Evolutionary conservation across 1,284 basidiomycete species (phyloP).

Genomic region (Cutaneotrichosporon cavernicola): DNA sequence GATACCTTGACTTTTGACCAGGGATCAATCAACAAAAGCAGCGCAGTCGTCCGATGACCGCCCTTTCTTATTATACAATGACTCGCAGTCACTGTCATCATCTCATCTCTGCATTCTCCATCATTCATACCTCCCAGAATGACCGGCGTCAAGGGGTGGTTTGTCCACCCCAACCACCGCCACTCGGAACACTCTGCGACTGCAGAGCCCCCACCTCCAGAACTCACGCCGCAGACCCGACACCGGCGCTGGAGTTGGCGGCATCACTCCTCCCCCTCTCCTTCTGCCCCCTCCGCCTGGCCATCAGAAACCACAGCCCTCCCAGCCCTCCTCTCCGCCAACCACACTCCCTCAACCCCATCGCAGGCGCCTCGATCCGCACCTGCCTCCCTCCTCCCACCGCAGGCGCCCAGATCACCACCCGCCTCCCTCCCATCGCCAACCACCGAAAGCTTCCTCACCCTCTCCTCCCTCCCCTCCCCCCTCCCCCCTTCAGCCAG

Average conservation of each 20-base stretch:
- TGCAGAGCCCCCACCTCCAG: background rate
- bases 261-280: background rate
- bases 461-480: background rate
- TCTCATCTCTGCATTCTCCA: background rate
- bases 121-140: background rate
- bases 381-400: background rate
- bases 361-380: no score
- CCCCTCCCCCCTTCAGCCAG: background rate
- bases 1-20: background rate
- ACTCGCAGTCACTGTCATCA: background rate
- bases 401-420: background rate
- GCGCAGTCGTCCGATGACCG: background rate
- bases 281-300: background rate
- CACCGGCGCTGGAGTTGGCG: conserved; percentile 1
- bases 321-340: background rate
- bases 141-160: conserved; percentile 3
- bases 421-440: background rate
- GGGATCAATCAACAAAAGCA: background rate
- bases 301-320: background rate
- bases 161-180: background rate
- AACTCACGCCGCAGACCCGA: no score
- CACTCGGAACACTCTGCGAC: no score
- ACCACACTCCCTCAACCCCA: no score
- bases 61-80: background rate
- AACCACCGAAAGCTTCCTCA: background rate